Conservation (phyloP, 306 rosid genomes). For the Alnus rubra region DNA sequence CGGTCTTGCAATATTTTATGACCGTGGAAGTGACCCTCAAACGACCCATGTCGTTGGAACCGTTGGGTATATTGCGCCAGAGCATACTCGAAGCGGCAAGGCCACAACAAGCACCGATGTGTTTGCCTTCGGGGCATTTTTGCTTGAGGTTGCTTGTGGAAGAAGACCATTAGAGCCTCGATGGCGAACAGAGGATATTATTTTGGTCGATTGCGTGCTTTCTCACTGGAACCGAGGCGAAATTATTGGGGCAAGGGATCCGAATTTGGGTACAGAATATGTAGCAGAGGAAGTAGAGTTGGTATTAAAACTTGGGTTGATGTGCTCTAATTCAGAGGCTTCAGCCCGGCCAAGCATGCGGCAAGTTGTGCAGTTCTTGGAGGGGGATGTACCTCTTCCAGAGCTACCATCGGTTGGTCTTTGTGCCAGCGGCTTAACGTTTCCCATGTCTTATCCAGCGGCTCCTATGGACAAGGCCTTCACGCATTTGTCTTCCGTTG, state of each 20-base stretch:
- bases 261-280: constrained; percentile 42
- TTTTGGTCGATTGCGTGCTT: constrained; percentile 77
- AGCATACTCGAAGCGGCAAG: constrained; percentile 29
- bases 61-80: constrained; percentile 38
- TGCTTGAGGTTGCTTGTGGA: constrained; percentile 41
- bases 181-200: constrained; percentile 22
- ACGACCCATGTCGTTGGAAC: constrained; percentile 40
- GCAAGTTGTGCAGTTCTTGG: constrained; percentile 39
- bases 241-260: constrained; percentile 54
- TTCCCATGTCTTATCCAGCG: constrained; percentile 30
- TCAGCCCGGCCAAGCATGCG: constrained; percentile 35
- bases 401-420: constrained; percentile 26
- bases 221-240: constrained; percentile 35
- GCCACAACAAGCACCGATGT: constrained; percentile 35
- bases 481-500: constrained; percentile 29
- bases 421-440: constrained; percentile 33
- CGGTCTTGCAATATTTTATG: constrained; percentile 38
- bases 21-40: constrained; percentile 35
- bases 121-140: constrained; percentile 36
- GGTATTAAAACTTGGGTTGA: constrained; percentile 66
- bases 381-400: constrained; percentile 18
- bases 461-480: constrained; percentile 38
- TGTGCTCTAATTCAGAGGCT: constrained; percentile 43
- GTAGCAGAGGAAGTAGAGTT: constrained; percentile 39
- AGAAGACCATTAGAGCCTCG: constrained; percentile 33